A percentile compares a stretch with the other conserved stretches of the same genome.
These are phyloP conservation scores for Cyberlindnera bimundalis DNA, from an alignment of 805 yeast species.

Conservation along the genomic window DNA sequence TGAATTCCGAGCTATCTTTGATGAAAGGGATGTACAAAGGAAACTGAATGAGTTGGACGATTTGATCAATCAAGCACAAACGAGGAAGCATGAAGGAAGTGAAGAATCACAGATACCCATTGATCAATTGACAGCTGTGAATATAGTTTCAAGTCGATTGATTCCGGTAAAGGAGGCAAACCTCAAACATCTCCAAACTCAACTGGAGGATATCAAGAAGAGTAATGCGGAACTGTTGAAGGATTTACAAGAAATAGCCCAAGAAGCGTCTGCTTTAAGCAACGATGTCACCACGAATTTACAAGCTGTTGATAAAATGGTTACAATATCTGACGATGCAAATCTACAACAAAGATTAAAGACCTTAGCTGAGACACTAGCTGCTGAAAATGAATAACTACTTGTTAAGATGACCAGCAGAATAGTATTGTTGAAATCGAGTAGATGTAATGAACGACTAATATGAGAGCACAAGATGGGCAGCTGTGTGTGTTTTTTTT, in stretches of 20 bases:
- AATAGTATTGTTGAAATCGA: no score
- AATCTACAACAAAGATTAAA: conserved; percentile 12
- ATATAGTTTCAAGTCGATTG: conserved; percentile 23
- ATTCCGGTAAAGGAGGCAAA: conserved; percentile 24
- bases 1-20: conserved; percentile 50
- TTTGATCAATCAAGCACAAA: conserved; percentile 36
- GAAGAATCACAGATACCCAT: conserved; percentile 13
- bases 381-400: not conserved
- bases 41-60: conserved; percentile 45
- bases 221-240: conserved; percentile 13
- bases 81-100: conserved; percentile 7
- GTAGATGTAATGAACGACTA: no score
- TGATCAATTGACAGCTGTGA: conserved; percentile 21
- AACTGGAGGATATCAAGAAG: conserved; percentile 14
- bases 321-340: conserved; percentile 8
- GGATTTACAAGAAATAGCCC: conserved; percentile 14
- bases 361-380: conserved; percentile 9
- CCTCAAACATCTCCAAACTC: conserved; percentile 14
- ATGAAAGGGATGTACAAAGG: conserved; percentile 40
- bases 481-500: no score
- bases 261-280: conserved; percentile 13
- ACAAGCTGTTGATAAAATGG: conserved; percentile 13
- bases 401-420: no score
- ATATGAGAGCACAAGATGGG: no score
- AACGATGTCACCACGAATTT: conserved; percentile 10